phyloP scores from a whole-genome alignment of 106 monocot species.

The Apostasia shenzhenica region DNA sequence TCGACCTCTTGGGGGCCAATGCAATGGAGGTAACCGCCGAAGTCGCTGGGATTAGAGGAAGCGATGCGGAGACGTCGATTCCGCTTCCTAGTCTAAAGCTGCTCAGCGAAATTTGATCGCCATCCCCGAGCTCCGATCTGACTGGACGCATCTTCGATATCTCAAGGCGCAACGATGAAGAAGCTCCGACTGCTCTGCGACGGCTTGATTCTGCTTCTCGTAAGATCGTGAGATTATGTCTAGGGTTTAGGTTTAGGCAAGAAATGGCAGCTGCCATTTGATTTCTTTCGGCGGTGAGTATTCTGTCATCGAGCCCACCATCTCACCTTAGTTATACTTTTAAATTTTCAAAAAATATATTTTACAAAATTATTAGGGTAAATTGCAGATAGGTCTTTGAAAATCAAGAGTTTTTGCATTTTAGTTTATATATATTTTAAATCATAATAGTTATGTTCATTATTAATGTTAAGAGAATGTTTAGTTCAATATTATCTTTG shows the following conservation, averaged over 20 bases:
- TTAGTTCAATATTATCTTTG: too few species aligned
- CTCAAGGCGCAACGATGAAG: not conserved
- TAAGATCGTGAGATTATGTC: not conserved
- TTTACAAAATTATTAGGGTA: too few species aligned
- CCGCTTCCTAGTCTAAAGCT: not conserved
- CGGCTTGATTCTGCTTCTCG: not conserved
- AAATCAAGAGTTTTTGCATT: too few species aligned
- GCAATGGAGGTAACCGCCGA: conserved; percentile 18
- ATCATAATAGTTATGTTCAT: too few species aligned
- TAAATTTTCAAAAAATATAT: too few species aligned
- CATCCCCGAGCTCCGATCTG: conserved; percentile 6
- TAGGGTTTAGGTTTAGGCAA: conserved; percentile 1
- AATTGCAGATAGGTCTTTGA: too few species aligned
- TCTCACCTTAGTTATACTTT: too few species aligned
- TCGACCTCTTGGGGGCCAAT: conserved; percentile 23
- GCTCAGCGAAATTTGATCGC: not conserved
- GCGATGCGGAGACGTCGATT: conserved; percentile 3
- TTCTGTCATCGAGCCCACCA: too few species aligned
- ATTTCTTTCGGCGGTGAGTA: too few species aligned
- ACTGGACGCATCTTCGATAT: not conserved
- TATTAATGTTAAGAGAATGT: too few species aligned
- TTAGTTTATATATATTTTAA: too few species aligned
- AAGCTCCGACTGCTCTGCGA: not conserved
- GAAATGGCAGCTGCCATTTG: conserved; percentile 7
- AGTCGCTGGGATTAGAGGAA: conserved; percentile 9